Base-by-base conservation (phyloP, 1,284 basidiomycete genomes). In the Caloboletus firmus region DNA sequence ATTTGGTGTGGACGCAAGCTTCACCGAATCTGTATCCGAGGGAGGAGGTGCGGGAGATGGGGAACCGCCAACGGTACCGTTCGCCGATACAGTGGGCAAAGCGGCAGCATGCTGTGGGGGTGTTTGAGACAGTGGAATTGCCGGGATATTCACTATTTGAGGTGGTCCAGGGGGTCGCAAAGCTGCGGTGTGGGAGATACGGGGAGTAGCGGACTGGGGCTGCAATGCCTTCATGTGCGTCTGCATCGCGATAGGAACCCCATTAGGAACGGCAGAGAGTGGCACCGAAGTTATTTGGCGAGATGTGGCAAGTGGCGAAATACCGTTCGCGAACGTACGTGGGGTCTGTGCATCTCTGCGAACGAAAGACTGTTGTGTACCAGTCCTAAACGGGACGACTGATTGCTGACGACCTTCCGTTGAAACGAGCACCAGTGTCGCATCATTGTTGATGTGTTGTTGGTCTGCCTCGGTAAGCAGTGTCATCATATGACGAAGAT, bases 401-500 rank as follows among this genome's bases (percentile, higher is more conserved):
- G 64, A 58, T 51, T 72, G 72, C 50, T 66, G 72, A 49, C 70
- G 74, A 28, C 74, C 77, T 50, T 81, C 78, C 5, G 68, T 61
- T 2, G 59, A 63, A 4, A 69, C 60, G 1, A 76, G 62, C 24
- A 71, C 65, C 26, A 84, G 62, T 0, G 73, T 71, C 10, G 77
- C 67, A 53, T 84, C 80, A 7, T 77, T 79, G 10, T 66, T 65
- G 13, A 84, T 66, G 35, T 65, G 58, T 36, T 68, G 63, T 17
- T 76, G 70, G 51, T 85, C 83, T 10, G 72, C 62, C 24, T 81
- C 78, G 4, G 64, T 69, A 28, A 82, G 71, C 6, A 84, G 62
- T 1, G 78, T 77, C 79, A 87, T 85, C 13, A 77, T 74, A 42
- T 84, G 75, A 17, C 77, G 76, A 43, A 89, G 66, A 60, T 83